Conservation (phyloP, 1,284 basidiomycete genomes). For the Irpex lacteus region DNA sequence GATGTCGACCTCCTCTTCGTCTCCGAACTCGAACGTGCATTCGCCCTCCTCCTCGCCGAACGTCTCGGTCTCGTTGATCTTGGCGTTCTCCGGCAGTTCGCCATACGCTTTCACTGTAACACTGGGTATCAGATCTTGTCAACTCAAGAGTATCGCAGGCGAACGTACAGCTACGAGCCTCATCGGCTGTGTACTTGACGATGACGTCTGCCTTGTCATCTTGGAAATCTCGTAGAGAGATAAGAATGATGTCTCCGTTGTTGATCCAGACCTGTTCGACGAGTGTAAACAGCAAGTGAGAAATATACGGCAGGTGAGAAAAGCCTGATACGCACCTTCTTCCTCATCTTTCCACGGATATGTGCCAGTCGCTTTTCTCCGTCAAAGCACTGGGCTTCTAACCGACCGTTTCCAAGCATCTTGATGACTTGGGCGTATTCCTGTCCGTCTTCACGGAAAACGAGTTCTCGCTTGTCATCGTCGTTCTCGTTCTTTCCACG, state of each 20-base stretch:
- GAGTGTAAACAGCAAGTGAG: not conserved
- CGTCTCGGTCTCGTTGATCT: conserved; percentile 97
- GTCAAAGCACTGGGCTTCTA: conserved; percentile 98
- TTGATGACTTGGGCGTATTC: conserved; percentile 98
- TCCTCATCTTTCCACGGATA: conserved; percentile 98
- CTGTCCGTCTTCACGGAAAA: conserved; percentile 99
- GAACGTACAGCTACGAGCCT: conserved; percentile 76
- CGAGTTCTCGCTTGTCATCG: conserved; percentile 96
- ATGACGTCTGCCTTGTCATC: conserved; percentile 99
- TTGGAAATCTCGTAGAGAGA: conserved; percentile 98
- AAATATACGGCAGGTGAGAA: conserved; percentile 4
- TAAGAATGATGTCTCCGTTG: conserved; percentile 95
- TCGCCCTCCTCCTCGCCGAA: conserved; percentile 91
- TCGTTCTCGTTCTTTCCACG: conserved; percentile 99
- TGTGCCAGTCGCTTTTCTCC: conserved; percentile 98
- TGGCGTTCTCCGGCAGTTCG: conserved; percentile 95
- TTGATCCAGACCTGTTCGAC: conserved; percentile 93
- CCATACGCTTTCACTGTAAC: conserved; percentile 89
- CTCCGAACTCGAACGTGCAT: conserved; percentile 86
- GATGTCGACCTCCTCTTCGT: conserved; percentile 81
- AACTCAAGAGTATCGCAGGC: conserved; percentile 6
- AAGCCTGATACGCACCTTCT: conserved; percentile 69
- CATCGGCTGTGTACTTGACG: conserved; percentile 97
- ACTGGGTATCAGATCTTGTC: conserved; percentile 1
- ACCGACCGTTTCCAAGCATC: conserved; percentile 98